These are phyloP conservation scores for Backusella liffmaniae DNA, from an alignment of 192 early-diverging fungal species.

Conservation along the genomic window DNA sequence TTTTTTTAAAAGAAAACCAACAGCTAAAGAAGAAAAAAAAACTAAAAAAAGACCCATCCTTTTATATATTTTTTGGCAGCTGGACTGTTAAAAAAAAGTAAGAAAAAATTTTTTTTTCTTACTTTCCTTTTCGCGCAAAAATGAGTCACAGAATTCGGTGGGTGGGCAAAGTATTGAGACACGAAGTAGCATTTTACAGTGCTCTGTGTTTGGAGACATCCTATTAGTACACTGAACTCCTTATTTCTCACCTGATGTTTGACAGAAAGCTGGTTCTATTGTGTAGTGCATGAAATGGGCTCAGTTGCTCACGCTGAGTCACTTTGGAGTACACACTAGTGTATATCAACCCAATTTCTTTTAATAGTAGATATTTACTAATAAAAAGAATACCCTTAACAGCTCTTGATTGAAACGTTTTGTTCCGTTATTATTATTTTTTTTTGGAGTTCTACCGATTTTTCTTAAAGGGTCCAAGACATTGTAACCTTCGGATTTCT, in stretches of 20 bases:
- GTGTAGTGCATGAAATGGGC: not conserved
- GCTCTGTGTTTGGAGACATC: not conserved
- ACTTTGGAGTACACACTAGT: not conserved
- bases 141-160: not conserved
- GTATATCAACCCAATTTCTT: too few relatives aligned
- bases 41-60: not conserved
- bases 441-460: not conserved
- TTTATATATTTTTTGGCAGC: not conserved
- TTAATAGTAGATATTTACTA: too few relatives aligned
- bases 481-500: not conserved
- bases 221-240: not conserved
- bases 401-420: too few relatives aligned
- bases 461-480: not conserved
- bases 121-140: not conserved
- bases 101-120: not conserved
- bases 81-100: not conserved
- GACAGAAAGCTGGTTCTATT: not conserved
- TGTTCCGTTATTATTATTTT: not conserved
- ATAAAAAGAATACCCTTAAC: too few relatives aligned
- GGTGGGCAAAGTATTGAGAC: not conserved
- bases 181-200: not conserved
- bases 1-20: not conserved
- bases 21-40: not conserved
- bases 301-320: not conserved
- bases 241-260: not conserved